These are phyloP conservation scores for Phaseolus lunatus DNA, from an alignment of 306 rosid genomes.

Conservation along the genomic window DNA sequence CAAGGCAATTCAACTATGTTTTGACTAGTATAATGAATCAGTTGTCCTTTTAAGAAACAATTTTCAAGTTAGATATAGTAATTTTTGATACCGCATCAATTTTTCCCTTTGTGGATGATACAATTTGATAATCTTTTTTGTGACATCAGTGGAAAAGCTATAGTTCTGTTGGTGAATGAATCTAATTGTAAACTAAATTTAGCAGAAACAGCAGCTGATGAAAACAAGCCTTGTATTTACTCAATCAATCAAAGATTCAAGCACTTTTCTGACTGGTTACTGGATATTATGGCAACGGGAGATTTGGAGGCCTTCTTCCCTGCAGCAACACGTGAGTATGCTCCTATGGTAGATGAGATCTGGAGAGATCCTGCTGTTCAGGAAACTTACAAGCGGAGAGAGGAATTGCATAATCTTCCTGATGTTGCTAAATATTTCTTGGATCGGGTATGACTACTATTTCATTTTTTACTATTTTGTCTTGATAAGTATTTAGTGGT, in stretches of 20 bases:
- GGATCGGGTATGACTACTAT: slow-evolving; percentile 70
- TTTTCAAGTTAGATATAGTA: neutral
- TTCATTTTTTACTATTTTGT: slow-evolving; percentile 13
- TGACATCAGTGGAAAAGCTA: slow-evolving; percentile 24
- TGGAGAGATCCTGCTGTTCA: slow-evolving; percentile 92
- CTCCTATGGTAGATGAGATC: slow-evolving; percentile 84
- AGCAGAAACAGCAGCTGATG: slow-evolving; percentile 61
- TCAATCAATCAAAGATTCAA: slow-evolving; percentile 79
- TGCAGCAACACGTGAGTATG: slow-evolving; percentile 97
- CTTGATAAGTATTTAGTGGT: slow-evolving; percentile 24
- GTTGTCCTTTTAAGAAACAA: slow-evolving; percentile 28
- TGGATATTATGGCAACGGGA: slow-evolving; percentile 90
- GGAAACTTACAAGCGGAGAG: slow-evolving; percentile 87
- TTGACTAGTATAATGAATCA: slow-evolving; percentile 11
- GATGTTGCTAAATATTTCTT: slow-evolving; percentile 87
- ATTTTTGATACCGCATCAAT: neutral
- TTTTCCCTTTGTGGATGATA: slow-evolving; percentile 16
- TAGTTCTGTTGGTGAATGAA: slow-evolving; percentile 28
- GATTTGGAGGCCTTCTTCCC: slow-evolving; percentile 92
- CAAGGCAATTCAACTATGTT: neutral
- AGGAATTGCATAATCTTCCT: slow-evolving; percentile 82
- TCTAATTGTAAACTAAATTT: slow-evolving; percentile 47
- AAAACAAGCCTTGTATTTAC: slow-evolving; percentile 65
- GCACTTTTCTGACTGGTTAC: slow-evolving; percentile 91
- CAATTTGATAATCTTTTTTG: slow-evolving; percentile 29